Evolutionary conservation across 768 basidiomycete species (phyloP), one percentile per base, ranked within the genome.

Genomic region (Tricholoma sp.): DNA sequence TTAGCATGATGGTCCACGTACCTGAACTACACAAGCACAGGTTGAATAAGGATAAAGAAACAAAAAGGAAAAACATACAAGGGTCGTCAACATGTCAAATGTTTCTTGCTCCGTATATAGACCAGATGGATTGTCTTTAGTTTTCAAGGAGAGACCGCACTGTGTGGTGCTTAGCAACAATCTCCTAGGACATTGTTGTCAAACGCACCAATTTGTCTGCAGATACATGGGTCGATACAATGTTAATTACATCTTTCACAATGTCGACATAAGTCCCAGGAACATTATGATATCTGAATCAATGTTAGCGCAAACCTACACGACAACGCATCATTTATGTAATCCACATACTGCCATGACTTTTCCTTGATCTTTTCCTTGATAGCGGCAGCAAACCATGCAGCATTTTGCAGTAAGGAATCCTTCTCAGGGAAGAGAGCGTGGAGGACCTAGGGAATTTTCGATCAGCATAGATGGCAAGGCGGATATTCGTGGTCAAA

Each of bases 121-220:
- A 0, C 80, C 81, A 4, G 64, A 61, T 0, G 80, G 78, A 39
- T 77, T 77, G 18, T 67, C 70, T 45, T 72, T 70, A 2, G 79
- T 78, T 68, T 82, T 83, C 34, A 81, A 59, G 11, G 74, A 63
- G 27, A 83, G 69, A 3, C 80, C 81, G 32, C 72, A 67, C 76
- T 79, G 45, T 21, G 10, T 19, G 12, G 9, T 27, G 27, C 14
- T 32, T 2, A 32, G 12, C 14, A 12, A 24, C 16, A 18, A 27
- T 5, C 14, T 21, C 7, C 7, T 16, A 5, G 43, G 21, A 37
- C 39, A 10, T 16, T 59, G 14, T 5, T 3, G n/a, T 14, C 7
- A 11, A 51, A 21, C 19, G 71, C 29, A 76, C 76, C n/a, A 77
- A 57, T 52, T 67, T 62, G 53, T 73, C 69, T 2, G 74, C 71